These are phyloP conservation scores for Carnegiea gigantea DNA, from an alignment of 179 eudicot species.

Conservation along the genomic window DNA sequence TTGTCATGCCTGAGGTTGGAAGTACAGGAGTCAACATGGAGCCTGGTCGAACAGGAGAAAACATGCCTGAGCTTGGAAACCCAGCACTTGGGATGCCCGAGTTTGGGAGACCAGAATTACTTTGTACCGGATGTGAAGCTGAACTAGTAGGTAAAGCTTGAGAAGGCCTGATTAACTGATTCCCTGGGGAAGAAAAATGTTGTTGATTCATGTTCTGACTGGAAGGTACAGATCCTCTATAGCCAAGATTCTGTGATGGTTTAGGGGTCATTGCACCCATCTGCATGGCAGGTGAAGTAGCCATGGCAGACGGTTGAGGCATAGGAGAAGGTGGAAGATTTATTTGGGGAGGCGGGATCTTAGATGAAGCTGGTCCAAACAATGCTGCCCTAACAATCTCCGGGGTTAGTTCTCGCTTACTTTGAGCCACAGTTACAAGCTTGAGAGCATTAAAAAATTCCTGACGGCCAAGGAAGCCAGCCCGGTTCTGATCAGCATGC, in stretches of 20 bases:
- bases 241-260: constrained; percentile 51
- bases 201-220: constrained; percentile 55
- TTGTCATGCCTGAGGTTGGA: constrained; percentile 20
- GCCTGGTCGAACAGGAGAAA: constrained; percentile 23
- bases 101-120: constrained; percentile 31
- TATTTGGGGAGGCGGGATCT: constrained; percentile 94
- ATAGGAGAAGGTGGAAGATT: constrained; percentile 51
- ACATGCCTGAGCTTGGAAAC: constrained; percentile 26
- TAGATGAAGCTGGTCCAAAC: constrained; percentile 83
- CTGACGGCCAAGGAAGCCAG: constrained; percentile 80
- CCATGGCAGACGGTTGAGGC: constrained; percentile 46
- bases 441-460: constrained; percentile 93
- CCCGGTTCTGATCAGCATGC: constrained; percentile 79
- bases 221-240: constrained; percentile 50
- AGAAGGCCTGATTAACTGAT: constrained; percentile 58
- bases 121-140: constrained; percentile 43
- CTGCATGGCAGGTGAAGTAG: constrained; percentile 42
- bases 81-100: constrained; percentile 36
- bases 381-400: constrained; percentile 94
- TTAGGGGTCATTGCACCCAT: constrained; percentile 34
- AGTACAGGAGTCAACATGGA: constrained; percentile 25
- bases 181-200: constrained; percentile 54
- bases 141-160: constrained; percentile 44
- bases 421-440: constrained; percentile 92
- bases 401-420: constrained; percentile 82